These are phyloP conservation scores for Cladophialophora psammophila DNA, from an alignment of 2,329 filamentous ascomycete species.

Conservation along the genomic window DNA sequence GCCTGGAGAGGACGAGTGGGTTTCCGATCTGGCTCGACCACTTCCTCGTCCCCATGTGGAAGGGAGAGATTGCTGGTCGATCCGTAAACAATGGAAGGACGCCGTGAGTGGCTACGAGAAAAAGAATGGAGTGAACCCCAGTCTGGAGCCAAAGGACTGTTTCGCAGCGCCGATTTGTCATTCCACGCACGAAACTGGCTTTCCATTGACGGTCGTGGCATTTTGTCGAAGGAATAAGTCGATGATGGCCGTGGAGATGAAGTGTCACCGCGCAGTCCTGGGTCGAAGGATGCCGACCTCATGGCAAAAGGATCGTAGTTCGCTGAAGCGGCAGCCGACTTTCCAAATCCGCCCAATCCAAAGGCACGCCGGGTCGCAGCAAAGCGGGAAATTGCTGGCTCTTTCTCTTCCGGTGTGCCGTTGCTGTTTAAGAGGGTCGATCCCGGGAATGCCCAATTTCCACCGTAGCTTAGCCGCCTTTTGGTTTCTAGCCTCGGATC, in stretches of 20 bases:
- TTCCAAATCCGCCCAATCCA: slow-evolving; percentile 46
- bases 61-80: slow-evolving; percentile 70
- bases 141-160: slow-evolving; percentile 60
- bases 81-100: slow-evolving; percentile 79
- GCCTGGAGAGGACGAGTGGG: slow-evolving; percentile 63
- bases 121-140: slow-evolving; percentile 66
- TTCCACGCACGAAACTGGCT: slow-evolving; percentile 77
- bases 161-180: slow-evolving; percentile 62
- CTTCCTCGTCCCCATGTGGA: slow-evolving; percentile 55
- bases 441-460: slow-evolving; percentile 60
- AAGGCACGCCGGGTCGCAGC: slow-evolving; percentile 48
- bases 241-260: slow-evolving; percentile 57
- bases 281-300: slow-evolving; percentile 56
- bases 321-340: slow-evolving; percentile 46
- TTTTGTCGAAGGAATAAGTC: slow-evolving; percentile 63
- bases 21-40: slow-evolving; percentile 47
- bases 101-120: slow-evolving; percentile 78
- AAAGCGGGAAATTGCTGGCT: slow-evolving; percentile 45
- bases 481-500: slow-evolving; percentile 58
- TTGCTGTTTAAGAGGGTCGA: slow-evolving; percentile 51
- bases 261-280: slow-evolving; percentile 53
- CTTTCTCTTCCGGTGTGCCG: slow-evolving; percentile 43
- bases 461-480: slow-evolving; percentile 65
- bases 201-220: slow-evolving; percentile 80
- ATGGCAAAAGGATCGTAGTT: slow-evolving; percentile 58